These are phyloP conservation scores for Arthrobotrys pseudoclavata DNA, from an alignment of 2,329 filamentous ascomycete genomes.

Conservation along the genomic window DNA sequence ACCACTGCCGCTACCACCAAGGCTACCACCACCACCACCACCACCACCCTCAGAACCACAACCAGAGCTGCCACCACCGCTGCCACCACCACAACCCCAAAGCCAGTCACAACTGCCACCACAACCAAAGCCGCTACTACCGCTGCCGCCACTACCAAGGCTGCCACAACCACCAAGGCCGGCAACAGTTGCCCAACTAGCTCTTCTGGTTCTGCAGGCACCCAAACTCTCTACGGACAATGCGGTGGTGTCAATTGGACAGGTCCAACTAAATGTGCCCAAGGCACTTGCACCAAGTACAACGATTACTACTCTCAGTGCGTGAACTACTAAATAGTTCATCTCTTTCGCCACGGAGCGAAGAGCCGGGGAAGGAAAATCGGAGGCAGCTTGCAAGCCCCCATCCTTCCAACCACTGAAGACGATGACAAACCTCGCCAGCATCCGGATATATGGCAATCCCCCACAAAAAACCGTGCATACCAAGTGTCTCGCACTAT, in stretches of 20 bases:
- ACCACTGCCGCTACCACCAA: constrained; percentile 10
- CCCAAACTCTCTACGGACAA: constrained; percentile 66
- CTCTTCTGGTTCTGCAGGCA: constrained; percentile 27
- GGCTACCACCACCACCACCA: constrained; percentile 20
- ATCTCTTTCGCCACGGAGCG: constrained; percentile 18
- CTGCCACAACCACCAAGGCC: constrained; percentile 1
- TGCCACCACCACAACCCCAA: constrained; percentile 28
- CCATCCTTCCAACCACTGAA: constrained; percentile 3
- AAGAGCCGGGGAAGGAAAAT: constrained; percentile 24
- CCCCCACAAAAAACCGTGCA: not conserved
- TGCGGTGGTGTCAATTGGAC: constrained; percentile 68
- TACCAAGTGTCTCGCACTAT: constrained; percentile 33
- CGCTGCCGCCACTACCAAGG: constrained; percentile 15
- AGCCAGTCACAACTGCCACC: not conserved
- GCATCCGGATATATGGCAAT: constrained; percentile 12
- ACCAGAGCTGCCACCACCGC: not conserved
- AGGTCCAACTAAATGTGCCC: constrained; percentile 67
- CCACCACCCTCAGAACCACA: constrained; percentile 25
- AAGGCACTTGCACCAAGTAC: constrained; percentile 66
- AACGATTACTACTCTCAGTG: constrained; percentile 70
- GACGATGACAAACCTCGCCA: not conserved
- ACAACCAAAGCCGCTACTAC: constrained; percentile 17
- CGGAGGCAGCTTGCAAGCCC: too few relatives aligned
- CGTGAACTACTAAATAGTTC: constrained; percentile 59
- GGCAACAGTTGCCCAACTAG: constrained; percentile 25